phyloP scores from a whole-genome alignment of 2,329 filamentous ascomycete genomes.

The Colletotrichum sp. region DNA sequence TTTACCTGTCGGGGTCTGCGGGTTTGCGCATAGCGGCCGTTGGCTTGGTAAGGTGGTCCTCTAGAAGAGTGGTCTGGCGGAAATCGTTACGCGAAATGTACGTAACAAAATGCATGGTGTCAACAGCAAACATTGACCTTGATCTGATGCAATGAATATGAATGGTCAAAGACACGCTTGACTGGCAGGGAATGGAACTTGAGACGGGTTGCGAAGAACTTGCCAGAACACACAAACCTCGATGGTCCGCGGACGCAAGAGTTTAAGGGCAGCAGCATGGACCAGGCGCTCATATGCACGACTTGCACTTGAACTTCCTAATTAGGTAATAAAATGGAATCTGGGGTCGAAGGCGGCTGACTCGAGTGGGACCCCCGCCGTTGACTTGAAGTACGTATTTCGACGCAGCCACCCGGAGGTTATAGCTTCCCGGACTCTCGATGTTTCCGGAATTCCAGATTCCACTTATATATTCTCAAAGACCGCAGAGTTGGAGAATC shows the following conservation, averaged over 20 bases:
- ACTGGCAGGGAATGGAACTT: neutral
- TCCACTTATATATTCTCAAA: neutral
- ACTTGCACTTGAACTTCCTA: neutral
- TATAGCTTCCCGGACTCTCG: neutral
- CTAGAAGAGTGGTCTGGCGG: neutral
- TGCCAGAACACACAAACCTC: neutral
- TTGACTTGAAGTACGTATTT: neutral
- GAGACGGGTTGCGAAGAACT: neutral
- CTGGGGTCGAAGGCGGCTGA: neutral
- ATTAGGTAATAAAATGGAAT: neutral
- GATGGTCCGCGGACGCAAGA: neutral
- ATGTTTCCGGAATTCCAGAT: neutral
- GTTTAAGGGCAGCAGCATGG: neutral
- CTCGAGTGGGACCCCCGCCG: neutral
- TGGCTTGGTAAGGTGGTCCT: neutral
- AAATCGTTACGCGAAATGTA: neutral
- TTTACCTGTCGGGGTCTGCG: neutral
- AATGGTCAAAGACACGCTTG: neutral
- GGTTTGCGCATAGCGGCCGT: neutral
- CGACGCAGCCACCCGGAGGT: neutral
- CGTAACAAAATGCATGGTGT: neutral
- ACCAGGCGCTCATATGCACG: neutral
- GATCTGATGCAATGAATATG: neutral
- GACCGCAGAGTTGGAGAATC: neutral
- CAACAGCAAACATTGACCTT: neutral